Conservation (phyloP, 495 filamentous ascomycete species). For the Lichenothelia convexa region DNA sequence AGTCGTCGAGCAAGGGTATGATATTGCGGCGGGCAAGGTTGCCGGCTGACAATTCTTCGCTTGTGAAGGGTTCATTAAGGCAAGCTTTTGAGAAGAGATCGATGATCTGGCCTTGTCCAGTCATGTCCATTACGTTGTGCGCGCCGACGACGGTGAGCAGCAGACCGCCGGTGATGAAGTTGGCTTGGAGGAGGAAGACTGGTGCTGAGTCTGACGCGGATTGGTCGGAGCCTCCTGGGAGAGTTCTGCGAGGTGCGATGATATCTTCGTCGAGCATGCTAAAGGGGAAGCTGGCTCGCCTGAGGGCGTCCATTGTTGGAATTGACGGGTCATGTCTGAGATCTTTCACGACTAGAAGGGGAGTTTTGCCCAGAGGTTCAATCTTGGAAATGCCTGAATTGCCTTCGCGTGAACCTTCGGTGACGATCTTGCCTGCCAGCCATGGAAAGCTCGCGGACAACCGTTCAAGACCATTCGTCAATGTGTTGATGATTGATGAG, state of each 20-base stretch:
- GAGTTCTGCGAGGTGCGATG: slow-evolving; percentile 29
- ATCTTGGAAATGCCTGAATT: slow-evolving; percentile 28
- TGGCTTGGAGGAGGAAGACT: slow-evolving; percentile 35
- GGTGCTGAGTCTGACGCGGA: slow-evolving; percentile 13
- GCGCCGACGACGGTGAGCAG: slow-evolving; percentile 30
- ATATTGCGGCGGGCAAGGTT: slow-evolving; percentile 26
- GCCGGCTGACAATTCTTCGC: slow-evolving; percentile 25
- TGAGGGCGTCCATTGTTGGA: slow-evolving; percentile 26
- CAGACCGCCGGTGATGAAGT: slow-evolving; percentile 31
- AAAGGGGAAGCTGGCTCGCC: slow-evolving; percentile 27
- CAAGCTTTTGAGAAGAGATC: slow-evolving; percentile 36
- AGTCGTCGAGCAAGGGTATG: slow-evolving; percentile 26
- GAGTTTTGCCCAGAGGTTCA: slow-evolving; percentile 16
- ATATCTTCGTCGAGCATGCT: slow-evolving; percentile 32
- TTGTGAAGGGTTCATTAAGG: slow-evolving; percentile 25
- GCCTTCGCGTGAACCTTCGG: slow-evolving; percentile 19
- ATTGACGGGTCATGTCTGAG: slow-evolving; percentile 18
- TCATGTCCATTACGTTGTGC: slow-evolving; percentile 36
- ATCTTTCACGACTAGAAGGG: slow-evolving; percentile 27
- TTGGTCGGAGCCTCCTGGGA: slow-evolving; percentile 15
- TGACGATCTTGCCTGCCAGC: slow-evolving; percentile 34
- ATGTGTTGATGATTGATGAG: slow-evolving; percentile 15
- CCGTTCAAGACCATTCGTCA: slow-evolving; percentile 22
- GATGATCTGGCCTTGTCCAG: slow-evolving; percentile 32
- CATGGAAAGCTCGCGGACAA: slow-evolving; percentile 30